These are phyloP conservation scores for Aspergillus carlsbadensis DNA, from an alignment of 495 filamentous ascomycete genomes.

Conservation along the genomic window DNA sequence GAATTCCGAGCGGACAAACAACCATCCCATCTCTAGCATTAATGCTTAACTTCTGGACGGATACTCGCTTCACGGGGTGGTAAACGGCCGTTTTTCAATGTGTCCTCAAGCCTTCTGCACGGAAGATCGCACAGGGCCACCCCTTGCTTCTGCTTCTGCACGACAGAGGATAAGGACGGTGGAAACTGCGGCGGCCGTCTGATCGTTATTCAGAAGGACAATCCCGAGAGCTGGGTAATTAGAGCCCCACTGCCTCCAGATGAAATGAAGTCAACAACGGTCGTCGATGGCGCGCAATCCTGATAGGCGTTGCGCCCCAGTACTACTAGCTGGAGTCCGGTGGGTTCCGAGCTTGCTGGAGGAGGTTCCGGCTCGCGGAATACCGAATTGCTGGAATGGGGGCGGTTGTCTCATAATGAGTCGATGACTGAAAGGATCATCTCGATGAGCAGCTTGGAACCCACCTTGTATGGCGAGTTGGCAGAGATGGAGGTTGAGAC, in stretches of 20 bases:
- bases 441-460: background rate
- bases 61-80: background rate
- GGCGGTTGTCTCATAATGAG: too few relatives aligned
- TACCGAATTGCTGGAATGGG: too few relatives aligned
- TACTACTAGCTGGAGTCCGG: too few relatives aligned
- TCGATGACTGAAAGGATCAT: too few relatives aligned
- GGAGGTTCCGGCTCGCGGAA: too few relatives aligned
- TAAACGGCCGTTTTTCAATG: background rate
- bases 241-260: background rate
- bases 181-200: background rate
- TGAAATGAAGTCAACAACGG: too few relatives aligned
- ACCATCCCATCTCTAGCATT: background rate
- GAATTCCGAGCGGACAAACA: background rate
- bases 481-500: background rate
- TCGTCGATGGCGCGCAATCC: too few relatives aligned
- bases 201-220: background rate
- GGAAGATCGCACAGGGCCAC: conserved; percentile 18
- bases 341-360: too few relatives aligned
- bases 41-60: background rate
- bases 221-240: background rate
- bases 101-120: conserved; percentile 1
- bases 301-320: too few relatives aligned
- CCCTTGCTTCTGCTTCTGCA: conserved; percentile 19
- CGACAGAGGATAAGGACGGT: background rate
- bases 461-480: too few relatives aligned